Conservation (phyloP, 768 basidiomycete genomes). For the Termitomyces sp. region DNA sequence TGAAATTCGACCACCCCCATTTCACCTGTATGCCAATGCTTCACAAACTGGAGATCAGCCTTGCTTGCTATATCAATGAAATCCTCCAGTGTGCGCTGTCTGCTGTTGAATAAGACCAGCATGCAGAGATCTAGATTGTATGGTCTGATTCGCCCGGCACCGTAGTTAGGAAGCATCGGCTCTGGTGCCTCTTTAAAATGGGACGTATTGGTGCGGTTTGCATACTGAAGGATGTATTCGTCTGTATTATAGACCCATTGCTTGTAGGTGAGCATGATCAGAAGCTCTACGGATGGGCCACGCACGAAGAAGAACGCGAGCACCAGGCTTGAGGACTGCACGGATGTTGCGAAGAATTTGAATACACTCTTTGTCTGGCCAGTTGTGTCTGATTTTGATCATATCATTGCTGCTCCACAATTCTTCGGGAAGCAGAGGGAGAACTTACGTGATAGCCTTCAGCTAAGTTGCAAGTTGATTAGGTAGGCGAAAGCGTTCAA, state of each 20-base stretch:
- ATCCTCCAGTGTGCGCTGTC: constrained; percentile 34
- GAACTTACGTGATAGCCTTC: not conserved
- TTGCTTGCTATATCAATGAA: constrained; percentile 34
- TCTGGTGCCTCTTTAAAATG: constrained; percentile 24
- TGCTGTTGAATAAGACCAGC: constrained; percentile 40
- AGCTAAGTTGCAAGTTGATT: not conserved
- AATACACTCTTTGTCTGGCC: not conserved
- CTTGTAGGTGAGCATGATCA: not conserved
- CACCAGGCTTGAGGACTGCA: not conserved
- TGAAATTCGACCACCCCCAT: constrained; percentile 31
- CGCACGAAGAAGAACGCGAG: not conserved
- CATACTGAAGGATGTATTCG: not conserved
- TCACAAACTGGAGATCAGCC: constrained; percentile 34
- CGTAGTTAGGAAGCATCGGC: constrained; percentile 49
- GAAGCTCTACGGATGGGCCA: not conserved
- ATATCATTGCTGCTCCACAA: not conserved
- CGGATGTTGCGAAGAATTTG: not conserved
- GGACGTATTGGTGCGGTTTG: not conserved
- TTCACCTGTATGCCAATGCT: constrained; percentile 37
- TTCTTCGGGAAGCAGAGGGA: not conserved
- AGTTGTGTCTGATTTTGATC: not conserved
- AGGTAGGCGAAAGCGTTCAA: not conserved
- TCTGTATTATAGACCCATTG: too few relatives aligned
- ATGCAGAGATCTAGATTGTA: constrained; percentile 48
- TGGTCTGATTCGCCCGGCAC: constrained; percentile 36